Percentiles rank a stretch among this genome's conserved stretches.
These are phyloP conservation scores for Micromonas pusilla DNA, from an alignment of 139 green algal species.

Conservation along the genomic window DNA sequence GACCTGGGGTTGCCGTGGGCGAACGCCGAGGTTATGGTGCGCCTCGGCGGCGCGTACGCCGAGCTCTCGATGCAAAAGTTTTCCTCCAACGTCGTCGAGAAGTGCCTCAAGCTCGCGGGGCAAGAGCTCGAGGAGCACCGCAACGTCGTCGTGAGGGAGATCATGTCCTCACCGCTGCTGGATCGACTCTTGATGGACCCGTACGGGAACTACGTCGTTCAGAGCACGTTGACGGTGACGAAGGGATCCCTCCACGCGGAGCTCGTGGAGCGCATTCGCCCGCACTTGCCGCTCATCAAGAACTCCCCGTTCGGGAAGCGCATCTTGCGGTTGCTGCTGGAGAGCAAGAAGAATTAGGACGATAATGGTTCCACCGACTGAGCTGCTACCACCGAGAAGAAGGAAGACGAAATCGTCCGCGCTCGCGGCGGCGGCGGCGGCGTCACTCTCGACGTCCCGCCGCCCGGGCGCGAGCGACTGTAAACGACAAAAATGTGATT, in stretches of 20 bases:
- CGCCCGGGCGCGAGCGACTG: too few species aligned
- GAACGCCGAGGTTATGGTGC: conserved; percentile 61
- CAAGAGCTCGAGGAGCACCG: conserved; percentile 59
- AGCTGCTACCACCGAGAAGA: neutral
- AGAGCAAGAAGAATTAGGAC: conserved; percentile 20
- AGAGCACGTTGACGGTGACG: conserved; percentile 44
- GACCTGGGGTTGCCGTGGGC: conserved; percentile 81
- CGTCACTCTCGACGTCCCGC: too few species aligned
- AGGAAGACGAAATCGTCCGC: neutral
- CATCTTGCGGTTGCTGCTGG: conserved; percentile 41
- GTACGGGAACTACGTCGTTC: conserved; percentile 92
- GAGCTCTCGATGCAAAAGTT: conserved; percentile 95
- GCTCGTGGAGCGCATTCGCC: conserved; percentile 85
- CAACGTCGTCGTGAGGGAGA: conserved; percentile 73
- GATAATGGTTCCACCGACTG: neutral
- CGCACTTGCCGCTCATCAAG: conserved; percentile 74
- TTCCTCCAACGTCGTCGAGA: conserved; percentile 95
- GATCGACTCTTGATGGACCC: conserved; percentile 71
- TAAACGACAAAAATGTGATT: too few species aligned
- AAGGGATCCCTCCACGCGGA: conserved; percentile 55
- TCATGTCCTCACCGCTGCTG: conserved; percentile 65
- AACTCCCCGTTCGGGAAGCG: conserved; percentile 93
- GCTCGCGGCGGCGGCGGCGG: too few species aligned
- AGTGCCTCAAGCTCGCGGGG: conserved; percentile 88
- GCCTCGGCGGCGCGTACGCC: conserved; percentile 70